These are phyloP conservation scores for Erodium trifolium DNA, from an alignment of 441 rosid genomes.

Conservation along the genomic window DNA sequence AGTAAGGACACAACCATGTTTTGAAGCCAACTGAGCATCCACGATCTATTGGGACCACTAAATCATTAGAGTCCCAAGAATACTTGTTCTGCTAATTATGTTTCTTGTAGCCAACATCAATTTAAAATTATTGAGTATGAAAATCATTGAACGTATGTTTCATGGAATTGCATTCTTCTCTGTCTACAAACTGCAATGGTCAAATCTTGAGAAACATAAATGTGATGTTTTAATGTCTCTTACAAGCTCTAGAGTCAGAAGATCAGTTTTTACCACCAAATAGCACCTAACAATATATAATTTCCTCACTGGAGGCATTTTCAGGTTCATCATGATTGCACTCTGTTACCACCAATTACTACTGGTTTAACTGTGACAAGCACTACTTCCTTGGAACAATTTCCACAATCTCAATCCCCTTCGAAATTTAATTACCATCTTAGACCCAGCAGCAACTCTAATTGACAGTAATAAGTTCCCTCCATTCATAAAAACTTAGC, in stretches of 20 bases:
- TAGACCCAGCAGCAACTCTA: not conserved
- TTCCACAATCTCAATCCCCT: not conserved
- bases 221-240: not conserved
- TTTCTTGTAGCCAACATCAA: not conserved
- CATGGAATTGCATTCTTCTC: not conserved
- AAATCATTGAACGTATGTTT: not conserved
- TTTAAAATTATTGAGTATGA: not conserved
- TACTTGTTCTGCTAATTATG: not conserved
- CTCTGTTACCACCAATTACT: not conserved
- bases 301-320: not conserved
- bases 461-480: not conserved
- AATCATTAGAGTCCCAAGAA: not conserved
- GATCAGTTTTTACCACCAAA: not conserved
- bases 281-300: not conserved
- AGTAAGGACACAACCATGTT: not conserved
- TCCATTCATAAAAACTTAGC: not conserved
- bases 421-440: not conserved
- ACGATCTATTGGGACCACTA: not conserved
- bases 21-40: not conserved
- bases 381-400: not conserved
- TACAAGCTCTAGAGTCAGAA: not conserved
- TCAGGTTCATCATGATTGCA: not conserved
- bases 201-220: not conserved
- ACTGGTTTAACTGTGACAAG: not conserved
- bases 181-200: not conserved